phyloP scores from a whole-genome alignment of 345 rosid species.

The Ailanthus altissimus region DNA sequence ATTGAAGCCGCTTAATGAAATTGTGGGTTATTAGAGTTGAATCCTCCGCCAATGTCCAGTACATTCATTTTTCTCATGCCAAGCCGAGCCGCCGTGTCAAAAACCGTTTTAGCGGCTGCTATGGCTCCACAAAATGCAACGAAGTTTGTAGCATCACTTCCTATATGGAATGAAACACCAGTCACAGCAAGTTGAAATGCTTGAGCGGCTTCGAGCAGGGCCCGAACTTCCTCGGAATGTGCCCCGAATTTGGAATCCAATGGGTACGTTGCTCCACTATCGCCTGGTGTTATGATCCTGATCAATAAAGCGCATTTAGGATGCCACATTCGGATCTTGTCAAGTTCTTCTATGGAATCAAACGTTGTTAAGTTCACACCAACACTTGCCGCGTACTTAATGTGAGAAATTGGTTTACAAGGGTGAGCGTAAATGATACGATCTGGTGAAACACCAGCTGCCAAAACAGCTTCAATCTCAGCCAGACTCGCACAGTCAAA shows the following conservation, averaged over 20 bases:
- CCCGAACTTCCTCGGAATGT: conserved; percentile 12
- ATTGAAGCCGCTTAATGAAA: conserved; percentile 23
- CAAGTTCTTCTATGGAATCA: conserved; percentile 32
- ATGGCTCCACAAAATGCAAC: conserved; percentile 24
- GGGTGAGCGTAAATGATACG: conserved; percentile 35
- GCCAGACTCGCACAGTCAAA: conserved; percentile 35
- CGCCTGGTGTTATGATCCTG: conserved; percentile 23
- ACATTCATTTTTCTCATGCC: conserved; percentile 27
- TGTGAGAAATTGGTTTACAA: conserved; percentile 33
- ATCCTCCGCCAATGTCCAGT: conserved; percentile 38
- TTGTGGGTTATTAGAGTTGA: conserved; percentile 23
- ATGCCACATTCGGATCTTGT: conserved; percentile 35
- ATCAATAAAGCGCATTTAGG: conserved; percentile 28
- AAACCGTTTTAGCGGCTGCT: conserved; percentile 23
- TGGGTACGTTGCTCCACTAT: conserved; percentile 13
- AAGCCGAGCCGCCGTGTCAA: conserved; percentile 23
- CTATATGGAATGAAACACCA: conserved; percentile 36
- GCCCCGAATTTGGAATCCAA: conserved; percentile 31
- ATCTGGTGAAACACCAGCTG: conserved; percentile 24
- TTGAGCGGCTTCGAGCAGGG: conserved; percentile 28
- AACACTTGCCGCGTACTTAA: conserved; percentile 30
- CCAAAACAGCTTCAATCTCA: conserved; percentile 31
- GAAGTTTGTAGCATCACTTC: conserved; percentile 20
- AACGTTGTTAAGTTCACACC: conserved; percentile 36
- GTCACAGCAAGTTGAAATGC: conserved; percentile 1